These are phyloP conservation scores for Paxillus ammoniavirescens DNA, from an alignment of 768 basidiomycete genomes.

Conservation along the genomic window DNA sequence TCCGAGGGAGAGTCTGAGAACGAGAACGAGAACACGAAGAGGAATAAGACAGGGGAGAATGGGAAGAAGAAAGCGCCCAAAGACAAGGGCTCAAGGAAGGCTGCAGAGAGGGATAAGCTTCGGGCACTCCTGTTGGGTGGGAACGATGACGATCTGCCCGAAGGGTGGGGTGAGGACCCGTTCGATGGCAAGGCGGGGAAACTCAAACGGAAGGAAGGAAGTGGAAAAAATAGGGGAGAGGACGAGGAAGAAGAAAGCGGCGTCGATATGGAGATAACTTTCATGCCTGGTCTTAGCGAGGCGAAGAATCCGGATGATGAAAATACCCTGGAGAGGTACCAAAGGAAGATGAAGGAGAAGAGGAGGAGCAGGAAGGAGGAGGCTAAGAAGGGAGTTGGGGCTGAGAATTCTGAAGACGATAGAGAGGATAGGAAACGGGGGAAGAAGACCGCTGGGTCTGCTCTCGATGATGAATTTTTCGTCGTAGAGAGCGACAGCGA, in stretches of 20 bases:
- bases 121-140: constrained; percentile 74
- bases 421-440: constrained; percentile 13
- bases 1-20: constrained; percentile 50
- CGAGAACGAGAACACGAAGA: constrained; percentile 9
- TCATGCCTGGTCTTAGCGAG: constrained; percentile 77
- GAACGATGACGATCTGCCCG: constrained; percentile 67
- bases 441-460: constrained; percentile 8
- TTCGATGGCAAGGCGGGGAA: constrained; percentile 21
- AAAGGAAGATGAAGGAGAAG: constrained; percentile 88
- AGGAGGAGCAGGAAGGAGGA: constrained; percentile 78
- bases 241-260: constrained; percentile 40
- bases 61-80: constrained; percentile 8
- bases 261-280: constrained; percentile 94
- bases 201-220: neutral
- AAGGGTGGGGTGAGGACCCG: constrained; percentile 70
- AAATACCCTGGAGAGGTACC: constrained; percentile 87
- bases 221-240: constrained; percentile 6
- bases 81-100: constrained; percentile 34
- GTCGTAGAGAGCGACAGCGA: constrained; percentile 36
- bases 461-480: constrained; percentile 76
- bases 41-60: constrained; percentile 1
- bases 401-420: constrained; percentile 20
- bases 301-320: constrained; percentile 59
- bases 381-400: constrained; percentile 37
- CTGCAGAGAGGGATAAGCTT: constrained; percentile 61